phyloP scores from a whole-genome alignment of 192 early-diverging fungal species.

The Entomortierella chlamydospora region DNA sequence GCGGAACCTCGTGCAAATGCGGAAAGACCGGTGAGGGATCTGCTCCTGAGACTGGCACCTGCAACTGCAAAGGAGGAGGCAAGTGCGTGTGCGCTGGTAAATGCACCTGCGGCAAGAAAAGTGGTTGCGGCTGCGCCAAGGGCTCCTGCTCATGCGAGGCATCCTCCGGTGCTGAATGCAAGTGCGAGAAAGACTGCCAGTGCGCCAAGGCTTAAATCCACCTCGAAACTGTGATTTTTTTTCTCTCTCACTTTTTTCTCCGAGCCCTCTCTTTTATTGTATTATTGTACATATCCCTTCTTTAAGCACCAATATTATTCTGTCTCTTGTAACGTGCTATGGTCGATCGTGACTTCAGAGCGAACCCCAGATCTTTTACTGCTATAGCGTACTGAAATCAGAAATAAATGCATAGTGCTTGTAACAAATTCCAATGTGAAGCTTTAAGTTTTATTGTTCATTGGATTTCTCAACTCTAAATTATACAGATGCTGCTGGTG shows the following conservation, averaged over 20 bases:
- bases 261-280: background rate
- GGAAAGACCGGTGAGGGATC: constrained; percentile 14
- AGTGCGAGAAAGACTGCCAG: constrained; percentile 20
- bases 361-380: constrained; percentile 14
- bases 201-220: background rate
- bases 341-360: constrained; percentile 26
- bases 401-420: too few relatives aligned
- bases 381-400: background rate
- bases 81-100: constrained; percentile 20
- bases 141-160: constrained; percentile 25
- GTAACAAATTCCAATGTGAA: too few relatives aligned
- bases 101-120: constrained; percentile 7
- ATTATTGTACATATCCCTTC: too few relatives aligned
- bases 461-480: too few relatives aligned
- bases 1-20: constrained; percentile 30
- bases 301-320: too few relatives aligned
- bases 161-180: constrained; percentile 20
- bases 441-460: too few relatives aligned
- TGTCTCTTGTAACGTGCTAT: background rate
- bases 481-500: too few relatives aligned
- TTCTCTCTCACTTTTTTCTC: too few relatives aligned
- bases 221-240: too few relatives aligned
- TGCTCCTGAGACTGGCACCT: background rate
- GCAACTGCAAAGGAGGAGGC: constrained; percentile 20
- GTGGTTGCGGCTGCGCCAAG: constrained; percentile 24